A percentile compares a stretch with the other conserved stretches of the same genome.
Conservation (phyloP, 495 filamentous ascomycete species). For the Chaetomium tenue region DNA sequence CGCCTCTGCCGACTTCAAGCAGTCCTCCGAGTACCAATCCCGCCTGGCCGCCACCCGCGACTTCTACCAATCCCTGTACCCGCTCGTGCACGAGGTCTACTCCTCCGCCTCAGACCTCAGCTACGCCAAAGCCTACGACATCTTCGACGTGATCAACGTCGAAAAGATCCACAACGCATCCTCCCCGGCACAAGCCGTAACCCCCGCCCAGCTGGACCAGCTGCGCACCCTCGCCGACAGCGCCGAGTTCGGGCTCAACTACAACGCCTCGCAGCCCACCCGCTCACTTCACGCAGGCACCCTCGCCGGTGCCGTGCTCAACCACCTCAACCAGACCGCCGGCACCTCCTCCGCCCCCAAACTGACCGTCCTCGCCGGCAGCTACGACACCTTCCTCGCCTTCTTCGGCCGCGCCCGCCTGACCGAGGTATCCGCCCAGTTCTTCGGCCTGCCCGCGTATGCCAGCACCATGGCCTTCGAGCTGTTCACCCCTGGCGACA, state of each 20-base stretch:
- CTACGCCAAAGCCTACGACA: slow-evolving; percentile 28
- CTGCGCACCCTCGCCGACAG: slow-evolving; percentile 28
- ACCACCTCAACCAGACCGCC: slow-evolving; percentile 25
- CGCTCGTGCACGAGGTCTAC: slow-evolving; percentile 19
- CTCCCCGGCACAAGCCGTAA: slow-evolving; percentile 11
- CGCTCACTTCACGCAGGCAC: slow-evolving; percentile 23
- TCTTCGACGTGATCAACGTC: slow-evolving; percentile 32
- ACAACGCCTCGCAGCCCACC: slow-evolving; percentile 24
- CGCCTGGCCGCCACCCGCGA: slow-evolving; percentile 18
- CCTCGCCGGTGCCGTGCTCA: slow-evolving; percentile 19
- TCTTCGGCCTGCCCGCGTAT: slow-evolving; percentile 26
- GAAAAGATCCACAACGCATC: slow-evolving; percentile 25
- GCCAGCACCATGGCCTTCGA: slow-evolving; percentile 30
- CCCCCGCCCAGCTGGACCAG: slow-evolving; percentile 19
- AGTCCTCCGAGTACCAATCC: slow-evolving; percentile 14
- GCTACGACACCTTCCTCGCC: slow-evolving; percentile 31
- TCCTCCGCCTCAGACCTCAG: slow-evolving; percentile 11
- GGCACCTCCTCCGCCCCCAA: slow-evolving; percentile 10
- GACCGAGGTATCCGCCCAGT: slow-evolving; percentile 15
- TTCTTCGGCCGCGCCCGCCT: slow-evolving; percentile 25
- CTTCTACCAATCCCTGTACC: slow-evolving; percentile 26
- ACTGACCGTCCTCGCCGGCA: slow-evolving; percentile 24
- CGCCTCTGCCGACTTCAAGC: slow-evolving; percentile 10
- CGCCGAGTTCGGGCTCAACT: slow-evolving; percentile 37
- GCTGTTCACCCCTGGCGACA: slow-evolving; percentile 16